Percentiles rank a stretch among this genome's conserved stretches.
Conservation (phyloP, 306 rosid genomes). For the Aeschynomene evenia region DNA sequence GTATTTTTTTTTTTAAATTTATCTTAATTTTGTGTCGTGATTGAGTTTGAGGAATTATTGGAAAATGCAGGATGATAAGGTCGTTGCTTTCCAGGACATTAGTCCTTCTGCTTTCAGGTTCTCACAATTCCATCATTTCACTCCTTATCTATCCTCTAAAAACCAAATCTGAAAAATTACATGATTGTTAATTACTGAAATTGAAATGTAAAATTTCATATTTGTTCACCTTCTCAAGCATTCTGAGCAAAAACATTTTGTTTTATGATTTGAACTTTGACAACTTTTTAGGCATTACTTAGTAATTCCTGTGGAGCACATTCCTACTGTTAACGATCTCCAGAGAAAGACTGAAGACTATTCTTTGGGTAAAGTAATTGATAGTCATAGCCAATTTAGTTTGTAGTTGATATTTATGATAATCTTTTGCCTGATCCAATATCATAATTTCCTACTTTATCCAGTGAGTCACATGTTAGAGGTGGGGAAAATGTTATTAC, state of each 20-base stretch:
- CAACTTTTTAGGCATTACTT: constrained; percentile 67
- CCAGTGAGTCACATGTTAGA: constrained; percentile 75
- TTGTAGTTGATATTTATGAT: neutral
- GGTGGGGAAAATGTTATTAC: constrained; percentile 60
- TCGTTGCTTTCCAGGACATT: constrained; percentile 59
- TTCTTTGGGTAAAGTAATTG: constrained; percentile 53
- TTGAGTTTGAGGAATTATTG: constrained; percentile 3
- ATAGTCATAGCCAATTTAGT: neutral
- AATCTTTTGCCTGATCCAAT: neutral
- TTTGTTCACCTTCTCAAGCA: too few species aligned
- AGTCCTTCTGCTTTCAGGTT: constrained; percentile 68
- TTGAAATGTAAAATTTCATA: neutral
- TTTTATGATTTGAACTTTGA: neutral
- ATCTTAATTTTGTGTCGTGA: constrained; percentile 10
- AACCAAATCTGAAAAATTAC: too few species aligned
- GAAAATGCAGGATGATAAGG: constrained; percentile 56
- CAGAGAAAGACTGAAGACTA: constrained; percentile 52
- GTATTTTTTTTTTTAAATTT: too few species aligned
- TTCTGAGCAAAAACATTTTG: too few species aligned
- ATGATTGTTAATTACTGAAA: neutral
- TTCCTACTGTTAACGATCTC: constrained; percentile 64
- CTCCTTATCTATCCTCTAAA: neutral
- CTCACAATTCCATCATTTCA: neutral
- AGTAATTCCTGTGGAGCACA: constrained; percentile 65
- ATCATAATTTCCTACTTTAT: constrained; percentile 15